Conservation (phyloP, 345 rosid species). For the Populus tremula region DNA sequence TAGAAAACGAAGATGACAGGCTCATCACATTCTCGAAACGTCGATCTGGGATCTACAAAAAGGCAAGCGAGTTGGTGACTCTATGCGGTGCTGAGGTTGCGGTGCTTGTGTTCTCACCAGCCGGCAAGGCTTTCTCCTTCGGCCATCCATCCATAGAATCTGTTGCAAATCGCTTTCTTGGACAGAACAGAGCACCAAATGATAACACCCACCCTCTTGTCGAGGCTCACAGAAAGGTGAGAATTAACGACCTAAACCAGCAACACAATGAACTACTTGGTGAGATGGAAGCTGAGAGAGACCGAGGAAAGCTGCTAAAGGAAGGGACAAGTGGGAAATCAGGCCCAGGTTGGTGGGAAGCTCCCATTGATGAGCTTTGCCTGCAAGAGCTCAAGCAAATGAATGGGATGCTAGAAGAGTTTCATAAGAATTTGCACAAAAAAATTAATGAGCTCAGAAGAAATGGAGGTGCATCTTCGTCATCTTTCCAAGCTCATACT, state of each 20-base stretch:
- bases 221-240: constrained; percentile 29
- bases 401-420: not conserved
- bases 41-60: constrained; percentile 36
- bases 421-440: not conserved
- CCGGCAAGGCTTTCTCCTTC: constrained; percentile 15
- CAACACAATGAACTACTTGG: not conserved
- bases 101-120: constrained; percentile 1
- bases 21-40: constrained; percentile 36
- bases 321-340: not conserved
- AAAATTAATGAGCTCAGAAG: not conserved
- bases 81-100: constrained; percentile 12
- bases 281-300: constrained; percentile 18
- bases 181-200: not conserved
- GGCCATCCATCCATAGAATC: constrained; percentile 14
- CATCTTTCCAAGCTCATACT: not conserved
- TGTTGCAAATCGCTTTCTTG: constrained; percentile 18
- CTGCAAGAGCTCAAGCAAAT: not conserved
- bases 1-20: constrained; percentile 13
- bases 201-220: constrained; percentile 16
- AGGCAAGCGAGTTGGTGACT: constrained; percentile 34
- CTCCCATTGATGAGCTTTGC: constrained; percentile 15
- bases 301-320: constrained; percentile 6
- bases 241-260: constrained; percentile 19
- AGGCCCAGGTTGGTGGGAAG: constrained; percentile 23
- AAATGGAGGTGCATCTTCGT: not conserved